Percentiles rank a stretch among this genome's conserved stretches.
phyloP scores from a whole-genome alignment of 176 grass and related monocot genomes.

The Triticum aestivum region DNA sequence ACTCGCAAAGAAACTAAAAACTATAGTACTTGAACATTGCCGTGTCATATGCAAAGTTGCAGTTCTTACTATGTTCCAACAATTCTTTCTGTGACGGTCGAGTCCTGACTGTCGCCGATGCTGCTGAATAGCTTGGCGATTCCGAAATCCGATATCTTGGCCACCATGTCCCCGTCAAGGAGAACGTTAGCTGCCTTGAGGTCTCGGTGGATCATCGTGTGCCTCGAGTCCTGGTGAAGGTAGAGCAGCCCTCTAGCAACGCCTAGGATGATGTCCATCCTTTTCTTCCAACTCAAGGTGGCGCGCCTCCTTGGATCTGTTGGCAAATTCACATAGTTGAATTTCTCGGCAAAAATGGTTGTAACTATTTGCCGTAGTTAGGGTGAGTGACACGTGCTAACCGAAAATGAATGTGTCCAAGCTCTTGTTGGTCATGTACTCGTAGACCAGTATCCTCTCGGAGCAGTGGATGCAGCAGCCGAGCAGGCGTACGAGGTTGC shows the following conservation, averaged over 20 bases:
- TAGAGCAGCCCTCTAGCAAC: constrained; percentile 39
- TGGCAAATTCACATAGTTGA: not conserved
- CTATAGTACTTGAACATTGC: not conserved
- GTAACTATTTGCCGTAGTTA: not conserved
- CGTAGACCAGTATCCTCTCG: too few relatives aligned
- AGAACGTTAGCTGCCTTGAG: too few relatives aligned
- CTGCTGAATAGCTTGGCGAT: too few relatives aligned
- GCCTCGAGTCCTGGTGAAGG: too few relatives aligned
- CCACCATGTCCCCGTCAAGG: too few relatives aligned
- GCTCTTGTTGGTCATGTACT: too few relatives aligned
- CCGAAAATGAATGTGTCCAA: constrained; percentile 18
- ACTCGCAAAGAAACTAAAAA: not conserved
- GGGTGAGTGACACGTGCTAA: not conserved
- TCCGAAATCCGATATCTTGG: too few relatives aligned
- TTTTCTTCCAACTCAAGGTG: constrained; percentile 41
- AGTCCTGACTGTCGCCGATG: too few relatives aligned
- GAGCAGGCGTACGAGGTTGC: constrained; percentile 43
- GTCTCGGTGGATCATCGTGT: too few relatives aligned
- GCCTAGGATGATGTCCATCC: constrained; percentile 49
- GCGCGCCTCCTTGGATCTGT: constrained; percentile 38
- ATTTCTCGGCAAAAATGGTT: not conserved
- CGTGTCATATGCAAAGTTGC: not conserved
- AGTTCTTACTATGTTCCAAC: constrained; percentile 23
- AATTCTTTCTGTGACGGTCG: too few relatives aligned
- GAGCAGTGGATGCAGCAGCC: too few relatives aligned